These are phyloP conservation scores for Penicillium subrubescens DNA, from an alignment of 495 filamentous ascomycete species.

Conservation along the genomic window DNA sequence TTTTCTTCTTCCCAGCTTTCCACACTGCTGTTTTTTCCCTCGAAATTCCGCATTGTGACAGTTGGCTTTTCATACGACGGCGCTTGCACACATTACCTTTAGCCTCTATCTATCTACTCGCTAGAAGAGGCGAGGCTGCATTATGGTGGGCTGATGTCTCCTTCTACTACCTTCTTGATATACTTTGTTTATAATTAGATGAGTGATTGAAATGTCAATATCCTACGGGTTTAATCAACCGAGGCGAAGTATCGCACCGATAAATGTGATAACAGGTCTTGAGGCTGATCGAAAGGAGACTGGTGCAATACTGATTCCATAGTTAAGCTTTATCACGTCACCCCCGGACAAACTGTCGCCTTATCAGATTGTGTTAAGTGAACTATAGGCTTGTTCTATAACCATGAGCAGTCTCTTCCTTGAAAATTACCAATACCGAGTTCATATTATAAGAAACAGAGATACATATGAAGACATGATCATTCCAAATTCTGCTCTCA, in stretches of 20 bases:
- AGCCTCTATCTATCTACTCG: background rate
- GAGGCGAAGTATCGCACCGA: background rate
- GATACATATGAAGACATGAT: too few relatives aligned
- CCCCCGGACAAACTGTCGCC: background rate
- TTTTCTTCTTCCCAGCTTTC: background rate
- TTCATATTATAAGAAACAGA: too few relatives aligned
- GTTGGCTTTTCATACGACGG: background rate
- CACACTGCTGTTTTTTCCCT: background rate
- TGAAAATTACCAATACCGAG: too few relatives aligned
- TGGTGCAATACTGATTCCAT: background rate
- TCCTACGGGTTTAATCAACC: slow-evolving; percentile 1
- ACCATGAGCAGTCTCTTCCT: too few relatives aligned
- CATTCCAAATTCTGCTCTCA: too few relatives aligned
- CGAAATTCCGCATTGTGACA: background rate
- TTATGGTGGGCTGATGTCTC: slow-evolving; percentile 8
- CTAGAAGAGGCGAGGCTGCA: slow-evolving; percentile 4
- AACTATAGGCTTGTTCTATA: too few relatives aligned
- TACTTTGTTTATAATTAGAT: slow-evolving; percentile 31
- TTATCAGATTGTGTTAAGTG: background rate
- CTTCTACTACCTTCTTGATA: slow-evolving; percentile 6
- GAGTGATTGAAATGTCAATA: slow-evolving; percentile 22
- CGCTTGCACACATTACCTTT: slow-evolving; percentile 8
- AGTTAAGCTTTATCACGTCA: background rate
- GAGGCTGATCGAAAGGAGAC: background rate
- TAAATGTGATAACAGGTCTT: too few relatives aligned